Evolutionary conservation across 441 rosid species (phyloP).

Genomic region (Melastoma candidum): DNA sequence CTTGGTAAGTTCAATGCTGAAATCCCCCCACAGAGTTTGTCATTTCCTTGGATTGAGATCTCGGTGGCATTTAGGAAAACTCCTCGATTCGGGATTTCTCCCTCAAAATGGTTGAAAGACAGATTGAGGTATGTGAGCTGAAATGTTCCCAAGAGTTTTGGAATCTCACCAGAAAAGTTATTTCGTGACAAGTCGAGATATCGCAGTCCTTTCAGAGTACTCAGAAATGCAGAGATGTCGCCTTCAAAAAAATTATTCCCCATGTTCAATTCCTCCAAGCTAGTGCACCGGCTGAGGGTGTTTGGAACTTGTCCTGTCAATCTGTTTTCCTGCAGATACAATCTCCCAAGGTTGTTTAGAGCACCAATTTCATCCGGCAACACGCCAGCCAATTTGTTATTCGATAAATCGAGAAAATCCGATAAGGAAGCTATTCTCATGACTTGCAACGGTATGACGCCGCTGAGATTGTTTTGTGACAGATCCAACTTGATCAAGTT

Average conservation of each 20-base stretch:
- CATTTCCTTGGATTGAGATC: slow-evolving; percentile 15
- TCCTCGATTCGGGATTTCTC: not conserved
- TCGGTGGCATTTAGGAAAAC: slow-evolving; percentile 11
- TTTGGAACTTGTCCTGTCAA: slow-evolving; percentile 15
- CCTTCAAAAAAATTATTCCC: too few species aligned
- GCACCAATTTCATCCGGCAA: slow-evolving; percentile 12
- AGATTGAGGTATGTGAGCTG: not conserved
- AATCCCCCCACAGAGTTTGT: slow-evolving; percentile 22
- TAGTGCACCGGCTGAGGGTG: too few species aligned
- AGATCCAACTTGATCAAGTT: slow-evolving; percentile 14
- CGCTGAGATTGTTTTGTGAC: slow-evolving; percentile 19
- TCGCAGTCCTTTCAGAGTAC: slow-evolving; percentile 3
- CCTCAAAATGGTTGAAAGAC: too few species aligned
- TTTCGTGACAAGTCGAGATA: slow-evolving; percentile 18
- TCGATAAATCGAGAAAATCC: slow-evolving; percentile 7
- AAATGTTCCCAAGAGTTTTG: not conserved
- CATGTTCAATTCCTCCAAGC: too few species aligned
- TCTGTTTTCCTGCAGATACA: slow-evolving; percentile 10
- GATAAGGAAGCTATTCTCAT: slow-evolving; percentile 19
- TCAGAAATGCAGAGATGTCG: not conserved
- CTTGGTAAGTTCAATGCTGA: too few species aligned
- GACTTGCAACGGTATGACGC: slow-evolving; percentile 24
- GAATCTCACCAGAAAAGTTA: slow-evolving; percentile 19
- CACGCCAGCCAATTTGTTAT: slow-evolving; percentile 9
- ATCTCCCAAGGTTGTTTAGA: not conserved